Conservation (phyloP, 2,329 filamentous ascomycete genomes). For the Colletotrichum lentis region DNA sequence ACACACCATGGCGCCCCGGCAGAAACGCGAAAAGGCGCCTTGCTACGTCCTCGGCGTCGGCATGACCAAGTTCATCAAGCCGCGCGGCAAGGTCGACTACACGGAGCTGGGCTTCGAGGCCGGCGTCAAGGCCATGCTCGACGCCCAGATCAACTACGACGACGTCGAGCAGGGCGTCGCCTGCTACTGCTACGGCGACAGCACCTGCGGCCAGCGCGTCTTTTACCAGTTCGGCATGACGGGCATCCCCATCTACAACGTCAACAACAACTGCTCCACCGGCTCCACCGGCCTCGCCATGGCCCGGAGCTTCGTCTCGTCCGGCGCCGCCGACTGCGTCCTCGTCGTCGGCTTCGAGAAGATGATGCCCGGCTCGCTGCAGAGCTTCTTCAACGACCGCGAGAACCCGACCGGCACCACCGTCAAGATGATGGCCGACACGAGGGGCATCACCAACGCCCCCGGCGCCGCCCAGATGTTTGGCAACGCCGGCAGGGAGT, state of each 20-base stretch:
- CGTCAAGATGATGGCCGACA: slow-evolving; percentile 81
- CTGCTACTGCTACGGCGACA: slow-evolving; percentile 98
- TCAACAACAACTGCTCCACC: slow-evolving; percentile 98
- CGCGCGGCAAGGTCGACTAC: slow-evolving; percentile 91
- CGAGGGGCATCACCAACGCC: slow-evolving; percentile 80
- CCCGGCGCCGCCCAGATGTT: slow-evolving; percentile 93
- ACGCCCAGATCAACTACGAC: slow-evolving; percentile 93
- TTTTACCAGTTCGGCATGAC: slow-evolving; percentile 99
- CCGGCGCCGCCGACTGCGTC: slow-evolving; percentile 86
- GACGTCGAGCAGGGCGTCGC: slow-evolving; percentile 94
- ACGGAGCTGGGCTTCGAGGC: slow-evolving; percentile 94
- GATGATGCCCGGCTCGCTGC: slow-evolving; percentile 92
- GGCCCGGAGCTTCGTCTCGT: slow-evolving; percentile 79
- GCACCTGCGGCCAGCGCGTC: slow-evolving; percentile 91
- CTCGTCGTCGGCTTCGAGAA: slow-evolving; percentile 97
- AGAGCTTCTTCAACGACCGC: slow-evolving; percentile 85
- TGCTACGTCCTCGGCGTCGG: slow-evolving; percentile 94
- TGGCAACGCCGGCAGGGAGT: slow-evolving; percentile 91
- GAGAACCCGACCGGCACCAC: slow-evolving; percentile 79
- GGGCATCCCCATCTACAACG: slow-evolving; percentile 93
- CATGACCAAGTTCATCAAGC: slow-evolving; percentile 99
- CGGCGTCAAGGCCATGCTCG: slow-evolving; percentile 84
- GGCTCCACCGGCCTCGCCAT: slow-evolving; percentile 91
- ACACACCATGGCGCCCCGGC: slow-evolving; percentile 57
- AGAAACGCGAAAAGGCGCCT: slow-evolving; percentile 57